Percentiles rank a stretch among this genome's conserved stretches.
phyloP scores from a whole-genome alignment of 768 basidiomycete species.

The Gymnopilus junonius region DNA sequence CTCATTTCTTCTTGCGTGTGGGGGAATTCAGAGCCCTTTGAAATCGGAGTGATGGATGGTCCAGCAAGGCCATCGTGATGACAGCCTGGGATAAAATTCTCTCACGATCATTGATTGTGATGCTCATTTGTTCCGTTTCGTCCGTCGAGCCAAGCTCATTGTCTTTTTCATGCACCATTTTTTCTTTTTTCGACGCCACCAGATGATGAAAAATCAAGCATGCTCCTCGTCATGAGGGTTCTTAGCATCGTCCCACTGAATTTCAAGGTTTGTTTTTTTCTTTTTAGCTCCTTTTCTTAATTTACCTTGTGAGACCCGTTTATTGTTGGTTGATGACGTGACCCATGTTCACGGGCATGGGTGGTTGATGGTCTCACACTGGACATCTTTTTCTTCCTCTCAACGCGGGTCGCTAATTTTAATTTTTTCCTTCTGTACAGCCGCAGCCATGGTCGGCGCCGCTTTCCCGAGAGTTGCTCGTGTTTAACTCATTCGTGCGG shows the following conservation, averaged over 20 bases:
- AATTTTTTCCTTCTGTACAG: conserved; percentile 43
- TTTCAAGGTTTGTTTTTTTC: conserved; percentile 72
- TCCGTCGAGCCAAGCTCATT: neutral
- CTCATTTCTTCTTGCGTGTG: conserved; percentile 6
- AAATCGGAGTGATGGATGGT: conserved; percentile 8
- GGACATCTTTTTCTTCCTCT: neutral
- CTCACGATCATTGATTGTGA: conserved; percentile 32
- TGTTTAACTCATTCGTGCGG: conserved; percentile 98
- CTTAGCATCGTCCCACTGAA: conserved; percentile 93
- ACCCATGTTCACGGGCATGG: neutral
- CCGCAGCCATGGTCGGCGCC: conserved; percentile 94
- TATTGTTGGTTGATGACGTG: conserved; percentile 15
- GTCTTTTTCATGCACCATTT: neutral
- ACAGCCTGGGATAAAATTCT: conserved; percentile 4
- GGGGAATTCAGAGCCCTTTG: conserved; percentile 4
- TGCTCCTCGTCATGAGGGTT: conserved; percentile 96
- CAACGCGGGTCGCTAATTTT: conserved; percentile 1
- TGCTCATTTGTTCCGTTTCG: conserved; percentile 11
- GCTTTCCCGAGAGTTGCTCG: conserved; percentile 92
- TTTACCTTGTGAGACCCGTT: conserved; percentile 3
- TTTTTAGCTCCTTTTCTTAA: conserved; percentile 10
- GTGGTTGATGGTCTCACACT: conserved; percentile 1
- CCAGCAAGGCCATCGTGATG: conserved; percentile 2
- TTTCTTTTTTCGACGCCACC: conserved; percentile 17
- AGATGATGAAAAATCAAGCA: conserved; percentile 94